These are phyloP conservation scores for Calonectria crousiana DNA, from an alignment of 2,329 filamentous ascomycete genomes.

Conservation along the genomic window DNA sequence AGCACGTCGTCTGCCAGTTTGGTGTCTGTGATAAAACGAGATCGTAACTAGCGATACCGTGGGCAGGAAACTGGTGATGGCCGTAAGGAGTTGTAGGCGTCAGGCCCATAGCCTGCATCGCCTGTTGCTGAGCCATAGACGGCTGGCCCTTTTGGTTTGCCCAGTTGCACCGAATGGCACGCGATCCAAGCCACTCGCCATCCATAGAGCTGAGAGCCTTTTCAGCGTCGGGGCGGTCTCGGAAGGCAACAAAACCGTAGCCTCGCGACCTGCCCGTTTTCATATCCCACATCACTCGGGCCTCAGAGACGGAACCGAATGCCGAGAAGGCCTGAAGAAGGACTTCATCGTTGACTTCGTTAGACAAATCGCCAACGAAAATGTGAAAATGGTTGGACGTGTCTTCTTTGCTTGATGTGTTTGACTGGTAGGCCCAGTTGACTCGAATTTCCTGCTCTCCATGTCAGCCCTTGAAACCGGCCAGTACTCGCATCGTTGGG, in stretches of 20 bases:
- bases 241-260: constrained; percentile 98
- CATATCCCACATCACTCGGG: constrained; percentile 99
- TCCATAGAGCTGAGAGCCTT: constrained; percentile 98
- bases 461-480: constrained; percentile 31
- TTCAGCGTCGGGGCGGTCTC: constrained; percentile 92
- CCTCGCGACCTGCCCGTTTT: constrained; percentile 98
- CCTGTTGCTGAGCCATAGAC: constrained; percentile 97
- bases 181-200: constrained; percentile 97
- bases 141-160: constrained; percentile 99
- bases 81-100: constrained; percentile 96
- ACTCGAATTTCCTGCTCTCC: constrained; percentile 89
- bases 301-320: constrained; percentile 96
- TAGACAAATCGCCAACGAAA: constrained; percentile 96
- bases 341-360: constrained; percentile 98
- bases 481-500: constrained; percentile 8
- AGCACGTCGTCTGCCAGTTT: constrained; percentile 98
- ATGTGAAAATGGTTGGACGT: constrained; percentile 99
- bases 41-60: constrained; percentile 96
- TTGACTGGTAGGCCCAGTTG: constrained; percentile 99
- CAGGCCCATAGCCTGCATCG: constrained; percentile 98
- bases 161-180: constrained; percentile 99
- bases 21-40: constrained; percentile 97
- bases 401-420: constrained; percentile 93
- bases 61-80: constrained; percentile 97
- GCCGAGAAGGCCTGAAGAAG: constrained; percentile 94